phyloP scores from a whole-genome alignment of 2,329 filamentous ascomycete genomes.

The Sporothrix variecibatus region DNA sequence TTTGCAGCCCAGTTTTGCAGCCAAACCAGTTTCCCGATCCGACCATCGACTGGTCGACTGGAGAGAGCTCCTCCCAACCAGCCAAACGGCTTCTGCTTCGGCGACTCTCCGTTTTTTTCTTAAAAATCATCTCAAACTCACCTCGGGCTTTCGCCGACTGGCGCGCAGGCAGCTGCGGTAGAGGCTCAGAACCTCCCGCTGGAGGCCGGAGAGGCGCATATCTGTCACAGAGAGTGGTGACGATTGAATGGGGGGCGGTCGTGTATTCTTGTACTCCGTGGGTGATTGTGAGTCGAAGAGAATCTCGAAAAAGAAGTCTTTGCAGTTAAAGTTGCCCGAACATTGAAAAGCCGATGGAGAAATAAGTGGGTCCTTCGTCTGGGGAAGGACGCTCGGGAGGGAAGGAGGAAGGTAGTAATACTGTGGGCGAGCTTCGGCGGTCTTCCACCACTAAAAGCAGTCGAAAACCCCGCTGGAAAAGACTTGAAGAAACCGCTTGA shows the following conservation, averaged over 20 bases:
- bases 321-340: not conserved
- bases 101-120: not conserved
- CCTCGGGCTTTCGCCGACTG: conserved; percentile 75
- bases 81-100: not conserved
- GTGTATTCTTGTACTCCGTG: not conserved
- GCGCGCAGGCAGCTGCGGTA: conserved; percentile 86
- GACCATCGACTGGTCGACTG: not conserved
- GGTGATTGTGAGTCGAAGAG: not conserved
- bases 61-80: not conserved
- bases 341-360: not conserved
- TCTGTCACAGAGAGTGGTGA: not conserved
- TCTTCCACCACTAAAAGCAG: not conserved
- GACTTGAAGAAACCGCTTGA: not conserved
- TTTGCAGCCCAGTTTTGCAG: not conserved
- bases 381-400: not conserved
- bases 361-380: not conserved
- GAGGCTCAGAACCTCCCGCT: conserved; percentile 81
- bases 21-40: not conserved
- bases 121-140: conserved; percentile 40
- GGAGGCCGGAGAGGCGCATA: conserved; percentile 76
- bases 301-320: not conserved
- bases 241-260: not conserved
- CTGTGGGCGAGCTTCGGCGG: not conserved
- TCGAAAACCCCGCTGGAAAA: not conserved
- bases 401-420: not conserved